Conservation (phyloP, 139 green algal genomes). For the Chlamydomonas sp. region DNA sequence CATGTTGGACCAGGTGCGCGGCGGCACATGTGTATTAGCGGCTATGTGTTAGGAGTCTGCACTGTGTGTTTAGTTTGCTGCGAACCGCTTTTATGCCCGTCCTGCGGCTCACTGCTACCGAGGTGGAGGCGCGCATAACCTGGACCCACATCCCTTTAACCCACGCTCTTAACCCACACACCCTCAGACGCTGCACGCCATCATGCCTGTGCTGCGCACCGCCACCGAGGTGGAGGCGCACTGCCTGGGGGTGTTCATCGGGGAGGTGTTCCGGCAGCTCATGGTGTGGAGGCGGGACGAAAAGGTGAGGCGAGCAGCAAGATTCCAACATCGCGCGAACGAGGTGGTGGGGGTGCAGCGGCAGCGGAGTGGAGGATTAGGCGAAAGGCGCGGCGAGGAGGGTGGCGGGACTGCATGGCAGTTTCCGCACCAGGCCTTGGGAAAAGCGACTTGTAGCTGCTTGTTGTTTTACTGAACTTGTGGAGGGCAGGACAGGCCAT, state of each 20-base stretch:
- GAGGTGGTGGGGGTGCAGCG: not conserved
- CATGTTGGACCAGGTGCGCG: constrained; percentile 52
- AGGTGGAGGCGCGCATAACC: not conserved
- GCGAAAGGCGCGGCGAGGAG: too few species aligned
- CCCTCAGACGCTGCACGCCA: constrained; percentile 49
- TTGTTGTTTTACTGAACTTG: too few species aligned
- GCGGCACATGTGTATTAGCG: not conserved
- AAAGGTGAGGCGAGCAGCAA: constrained; percentile 22
- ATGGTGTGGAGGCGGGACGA: constrained; percentile 55
- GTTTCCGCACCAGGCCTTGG: too few species aligned
- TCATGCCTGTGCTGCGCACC: constrained; percentile 58
- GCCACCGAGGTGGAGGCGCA: constrained; percentile 70
- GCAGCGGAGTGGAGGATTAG: not conserved
- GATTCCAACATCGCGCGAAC: not conserved
- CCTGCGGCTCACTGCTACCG: too few species aligned
- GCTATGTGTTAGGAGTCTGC: not conserved
- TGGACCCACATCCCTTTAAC: not conserved
- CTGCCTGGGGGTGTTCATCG: constrained; percentile 74
- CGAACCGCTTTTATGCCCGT: too few species aligned
- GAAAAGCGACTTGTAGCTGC: too few species aligned
- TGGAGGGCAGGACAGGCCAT: too few species aligned
- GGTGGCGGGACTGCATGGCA: too few species aligned
- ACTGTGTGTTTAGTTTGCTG: not conserved
- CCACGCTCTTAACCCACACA: not conserved
- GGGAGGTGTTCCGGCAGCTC: constrained; percentile 59